These are phyloP conservation scores for Starmerella gropengiesseri DNA, from an alignment of 805 yeast genomes.

Conservation along the genomic window DNA sequence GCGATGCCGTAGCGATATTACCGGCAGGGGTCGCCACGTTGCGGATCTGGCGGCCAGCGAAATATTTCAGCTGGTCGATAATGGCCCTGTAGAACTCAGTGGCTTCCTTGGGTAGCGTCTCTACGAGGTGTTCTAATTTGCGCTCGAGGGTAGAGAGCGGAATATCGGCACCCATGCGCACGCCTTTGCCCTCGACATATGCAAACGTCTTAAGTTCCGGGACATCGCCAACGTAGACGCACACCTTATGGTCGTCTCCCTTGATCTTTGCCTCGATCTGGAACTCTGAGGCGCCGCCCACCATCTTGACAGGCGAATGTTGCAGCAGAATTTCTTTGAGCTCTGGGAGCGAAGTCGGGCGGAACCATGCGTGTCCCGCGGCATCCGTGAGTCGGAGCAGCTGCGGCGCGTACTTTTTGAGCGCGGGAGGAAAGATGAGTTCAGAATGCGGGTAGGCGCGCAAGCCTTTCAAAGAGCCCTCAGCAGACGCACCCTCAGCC, in stretches of 20 bases:
- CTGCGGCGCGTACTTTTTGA: constrained; percentile 28
- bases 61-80: constrained; percentile 35
- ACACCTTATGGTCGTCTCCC: constrained; percentile 33
- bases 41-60: constrained; percentile 41
- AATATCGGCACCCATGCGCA: constrained; percentile 37
- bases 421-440: constrained; percentile 34
- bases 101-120: constrained; percentile 21
- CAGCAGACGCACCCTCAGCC: background rate
- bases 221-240: constrained; percentile 36
- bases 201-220: constrained; percentile 32
- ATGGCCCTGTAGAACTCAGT: constrained; percentile 34
- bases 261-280: constrained; percentile 40
- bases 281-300: constrained; percentile 41
- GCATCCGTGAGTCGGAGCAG: constrained; percentile 30
- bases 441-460: constrained; percentile 35
- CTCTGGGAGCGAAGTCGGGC: constrained; percentile 35
- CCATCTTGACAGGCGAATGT: constrained; percentile 34
- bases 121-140: constrained; percentile 28
- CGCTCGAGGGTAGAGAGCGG: constrained; percentile 34
- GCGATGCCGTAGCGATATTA: constrained; percentile 41
- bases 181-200: constrained; percentile 34
- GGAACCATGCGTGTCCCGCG: constrained; percentile 35
- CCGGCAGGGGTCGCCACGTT: constrained; percentile 44
- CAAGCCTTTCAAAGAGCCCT: constrained; percentile 14
- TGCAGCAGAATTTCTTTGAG: constrained; percentile 30